Evolutionary conservation across 2,329 filamentous ascomycete species (phyloP), one percentile per base, ranked within the genome.

Genomic region (Raffaelea albimanens): DNA sequence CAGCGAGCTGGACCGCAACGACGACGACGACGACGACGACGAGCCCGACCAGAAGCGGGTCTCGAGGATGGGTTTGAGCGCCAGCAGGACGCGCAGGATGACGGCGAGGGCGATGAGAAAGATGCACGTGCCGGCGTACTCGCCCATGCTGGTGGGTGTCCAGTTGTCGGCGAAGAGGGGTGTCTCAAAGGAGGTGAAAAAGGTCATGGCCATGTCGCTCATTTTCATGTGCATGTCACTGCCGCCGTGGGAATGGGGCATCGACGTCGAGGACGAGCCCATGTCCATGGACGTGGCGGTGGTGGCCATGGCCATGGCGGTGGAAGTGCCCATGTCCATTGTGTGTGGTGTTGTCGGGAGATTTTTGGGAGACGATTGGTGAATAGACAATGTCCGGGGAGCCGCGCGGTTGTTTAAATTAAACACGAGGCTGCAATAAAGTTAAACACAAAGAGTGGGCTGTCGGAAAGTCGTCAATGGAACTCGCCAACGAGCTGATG

Each of bases 71-170:
- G 67, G 78, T 61, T 87, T 87, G 56, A 78, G 71, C 4, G 88
- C 89, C 44, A 90, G 68, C 13, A 95, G 70, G 21, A 72, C 68
- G 44, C 90, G 84, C 58, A 83, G 80, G 48, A 83, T 59, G 51
- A 83, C 71, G 50, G 82, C 82, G 45, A 97, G 80, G 40, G 85
- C 57, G 61, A 95, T 81, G 51, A 96, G 76, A 67, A 96, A 96
- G 63, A 96, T 85, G 70, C 91, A 94, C 21, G 88, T 94, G 47
- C 80, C 91, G 2, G 87, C 88, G 65, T 96, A 97, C 50, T 75
- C 69, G 57, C 83, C 87, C 4, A 75, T 69, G 39, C 67, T 81
- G 22, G 61, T 66, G 5, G 91, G 90, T 2, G 85, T 84, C 88
- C 90, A 96, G 44, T 71, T 62, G 25, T 67, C 62, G 18, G 85